These are phyloP conservation scores for Globisporangium cylindrosporum DNA, from an alignment of 352 stramenopile genomes.

Conservation along the genomic window DNA sequence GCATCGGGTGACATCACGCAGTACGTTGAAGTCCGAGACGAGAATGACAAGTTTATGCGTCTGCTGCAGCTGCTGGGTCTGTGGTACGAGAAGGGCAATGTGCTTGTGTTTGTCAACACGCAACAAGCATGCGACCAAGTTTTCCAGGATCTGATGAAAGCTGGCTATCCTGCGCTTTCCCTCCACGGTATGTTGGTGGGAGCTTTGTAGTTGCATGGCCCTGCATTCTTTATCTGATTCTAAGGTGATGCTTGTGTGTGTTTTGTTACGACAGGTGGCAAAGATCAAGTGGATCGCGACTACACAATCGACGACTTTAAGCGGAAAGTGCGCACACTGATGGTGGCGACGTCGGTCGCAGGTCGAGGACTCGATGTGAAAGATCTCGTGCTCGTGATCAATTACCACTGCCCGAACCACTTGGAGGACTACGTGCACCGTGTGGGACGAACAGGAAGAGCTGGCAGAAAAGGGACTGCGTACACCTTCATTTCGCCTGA, in stretches of 20 bases:
- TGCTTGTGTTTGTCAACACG: slow-evolving; percentile 99
- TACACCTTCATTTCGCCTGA: slow-evolving; percentile 99
- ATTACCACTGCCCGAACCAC: slow-evolving; percentile 99
- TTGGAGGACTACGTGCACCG: slow-evolving; percentile 99
- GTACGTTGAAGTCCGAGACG: slow-evolving; percentile 98
- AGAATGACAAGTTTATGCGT: slow-evolving; percentile 98
- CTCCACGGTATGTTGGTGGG: slow-evolving; percentile 85
- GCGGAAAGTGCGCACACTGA: slow-evolving; percentile 89
- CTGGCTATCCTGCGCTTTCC: slow-evolving; percentile 94
- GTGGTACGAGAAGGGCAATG: slow-evolving; percentile 96
- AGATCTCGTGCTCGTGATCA: slow-evolving; percentile 98
- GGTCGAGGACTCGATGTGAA: slow-evolving; percentile 98
- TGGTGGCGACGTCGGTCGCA: slow-evolving; percentile 96
- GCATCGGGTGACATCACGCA: slow-evolving; percentile 97
- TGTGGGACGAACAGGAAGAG: slow-evolving; percentile 95
- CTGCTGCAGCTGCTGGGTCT: slow-evolving; percentile 95
- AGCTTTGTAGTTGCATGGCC: neutral
- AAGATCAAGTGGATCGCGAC: slow-evolving; percentile 99
- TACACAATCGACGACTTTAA: slow-evolving; percentile 99
- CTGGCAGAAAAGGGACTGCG: slow-evolving; percentile 95
- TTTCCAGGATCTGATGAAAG: slow-evolving; percentile 96
- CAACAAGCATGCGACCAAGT: slow-evolving; percentile 96
- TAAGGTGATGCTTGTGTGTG: slow-evolving; percentile 7
- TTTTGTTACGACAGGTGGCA: slow-evolving; percentile 74
- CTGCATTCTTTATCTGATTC: neutral